Conservation (phyloP, 2,329 filamentous ascomycete genomes). For the Delphinella strobiligena region DNA sequence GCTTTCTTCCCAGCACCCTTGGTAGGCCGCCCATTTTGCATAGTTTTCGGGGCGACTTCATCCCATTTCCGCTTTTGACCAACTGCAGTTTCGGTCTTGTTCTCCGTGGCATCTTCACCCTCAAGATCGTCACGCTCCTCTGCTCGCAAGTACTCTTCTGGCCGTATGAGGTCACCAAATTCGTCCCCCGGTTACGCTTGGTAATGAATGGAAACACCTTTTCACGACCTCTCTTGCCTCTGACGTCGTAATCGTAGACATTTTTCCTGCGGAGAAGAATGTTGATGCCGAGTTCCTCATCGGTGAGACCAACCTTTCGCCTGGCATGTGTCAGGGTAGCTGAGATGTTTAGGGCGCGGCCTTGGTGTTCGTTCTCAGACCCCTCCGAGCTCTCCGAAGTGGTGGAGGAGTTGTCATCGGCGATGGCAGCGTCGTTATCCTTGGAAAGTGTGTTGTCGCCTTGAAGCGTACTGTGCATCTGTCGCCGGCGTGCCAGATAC, state of each 20-base stretch:
- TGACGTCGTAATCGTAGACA: constrained; percentile 86
- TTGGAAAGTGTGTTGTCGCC: constrained; percentile 54
- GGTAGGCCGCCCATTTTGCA: constrained; percentile 2
- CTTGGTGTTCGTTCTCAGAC: constrained; percentile 80
- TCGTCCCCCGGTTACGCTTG: constrained; percentile 71
- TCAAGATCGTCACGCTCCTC: constrained; percentile 77
- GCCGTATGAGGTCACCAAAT: constrained; percentile 85
- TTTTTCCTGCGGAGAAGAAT: constrained; percentile 78
- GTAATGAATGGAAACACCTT: constrained; percentile 82
- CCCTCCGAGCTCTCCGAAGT: constrained; percentile 80
- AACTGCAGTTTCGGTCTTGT: constrained; percentile 39
- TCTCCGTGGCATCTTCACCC: constrained; percentile 47
- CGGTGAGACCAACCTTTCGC: constrained; percentile 74
- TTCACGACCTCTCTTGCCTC: constrained; percentile 83
- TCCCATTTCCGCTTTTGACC: constrained; percentile 95
- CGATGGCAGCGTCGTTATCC: constrained; percentile 48
- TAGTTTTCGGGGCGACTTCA: constrained; percentile 40
- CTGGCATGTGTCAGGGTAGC: constrained; percentile 73
- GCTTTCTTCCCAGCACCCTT: constrained; percentile 28
- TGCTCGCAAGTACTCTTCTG: constrained; percentile 84
- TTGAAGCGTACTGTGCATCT: constrained; percentile 72
- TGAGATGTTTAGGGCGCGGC: constrained; percentile 80
- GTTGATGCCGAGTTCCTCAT: constrained; percentile 86
- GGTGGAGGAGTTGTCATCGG: constrained; percentile 63
- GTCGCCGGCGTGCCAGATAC: constrained; percentile 77